Conservation (phyloP, 768 basidiomycete genomes). For the Phallus indusiatus region DNA sequence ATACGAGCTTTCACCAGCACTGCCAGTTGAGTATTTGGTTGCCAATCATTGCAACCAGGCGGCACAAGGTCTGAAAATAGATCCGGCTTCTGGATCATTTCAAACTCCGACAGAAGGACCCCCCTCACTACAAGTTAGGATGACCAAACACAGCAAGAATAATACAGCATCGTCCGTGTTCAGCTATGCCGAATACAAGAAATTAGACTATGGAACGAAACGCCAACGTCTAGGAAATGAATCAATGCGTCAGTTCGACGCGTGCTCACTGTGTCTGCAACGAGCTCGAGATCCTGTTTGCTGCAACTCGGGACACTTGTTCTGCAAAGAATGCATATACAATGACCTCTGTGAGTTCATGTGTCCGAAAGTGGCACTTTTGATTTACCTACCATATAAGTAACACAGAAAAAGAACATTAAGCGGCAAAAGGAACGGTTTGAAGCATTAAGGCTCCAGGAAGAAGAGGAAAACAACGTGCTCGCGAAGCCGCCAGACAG, state of each 20-base stretch:
- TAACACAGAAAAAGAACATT: slow-evolving; percentile 86
- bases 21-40: too few relatives aligned
- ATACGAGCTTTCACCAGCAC: too few relatives aligned
- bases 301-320: slow-evolving; percentile 81
- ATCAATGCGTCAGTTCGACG: slow-evolving; percentile 86
- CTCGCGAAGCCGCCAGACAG: slow-evolving; percentile 68
- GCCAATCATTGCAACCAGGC: too few relatives aligned
- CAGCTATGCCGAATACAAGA: slow-evolving; percentile 84
- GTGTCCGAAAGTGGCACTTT: neutral
- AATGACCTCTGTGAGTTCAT: slow-evolving; percentile 62
- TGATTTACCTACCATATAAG: slow-evolving; percentile 28
- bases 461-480: slow-evolving; percentile 68
- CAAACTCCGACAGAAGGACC: neutral
- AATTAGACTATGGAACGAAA: slow-evolving; percentile 77
- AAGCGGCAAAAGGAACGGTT: slow-evolving; percentile 81
- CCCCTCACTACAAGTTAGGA: slow-evolving; percentile 17
- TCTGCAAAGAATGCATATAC: slow-evolving; percentile 92
- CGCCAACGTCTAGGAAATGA: slow-evolving; percentile 80
- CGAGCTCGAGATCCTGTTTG: slow-evolving; percentile 75
- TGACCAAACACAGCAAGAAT: slow-evolving; percentile 89
- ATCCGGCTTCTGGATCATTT: neutral
- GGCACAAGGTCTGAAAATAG: too few relatives aligned
- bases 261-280: slow-evolving; percentile 82
- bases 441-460: slow-evolving; percentile 64
- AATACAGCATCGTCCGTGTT: slow-evolving; percentile 85